Conservation (phyloP, 192 early-diverging fungal species). For the Backusella parvicylindrica region DNA sequence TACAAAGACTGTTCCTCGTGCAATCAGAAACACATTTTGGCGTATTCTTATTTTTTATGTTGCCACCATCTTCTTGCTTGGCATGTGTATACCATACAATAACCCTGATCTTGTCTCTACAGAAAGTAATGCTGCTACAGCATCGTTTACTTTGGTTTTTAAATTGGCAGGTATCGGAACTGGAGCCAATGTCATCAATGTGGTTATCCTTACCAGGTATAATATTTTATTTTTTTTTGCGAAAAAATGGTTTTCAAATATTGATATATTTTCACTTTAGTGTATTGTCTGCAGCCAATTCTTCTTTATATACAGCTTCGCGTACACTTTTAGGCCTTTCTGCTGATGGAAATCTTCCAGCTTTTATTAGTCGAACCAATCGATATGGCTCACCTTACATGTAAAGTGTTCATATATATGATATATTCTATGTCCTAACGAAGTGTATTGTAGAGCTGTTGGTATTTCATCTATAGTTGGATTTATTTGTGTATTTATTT, state of each 20-base stretch:
- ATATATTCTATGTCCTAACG: too few species aligned
- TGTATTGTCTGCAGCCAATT: constrained; percentile 71
- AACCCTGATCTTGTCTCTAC: constrained; percentile 47
- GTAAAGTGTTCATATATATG: background rate
- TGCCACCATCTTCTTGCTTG: constrained; percentile 75
- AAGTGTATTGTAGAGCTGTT: constrained; percentile 33
- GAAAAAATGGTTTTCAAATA: background rate
- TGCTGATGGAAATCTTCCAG: constrained; percentile 67
- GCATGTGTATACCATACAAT: constrained; percentile 66
- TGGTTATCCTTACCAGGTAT: constrained; percentile 48
- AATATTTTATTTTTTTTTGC: background rate
- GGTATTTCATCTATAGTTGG: constrained; percentile 52
- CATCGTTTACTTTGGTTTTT: constrained; percentile 67
- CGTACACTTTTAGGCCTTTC: constrained; percentile 76
- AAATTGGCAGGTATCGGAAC: constrained; percentile 51
- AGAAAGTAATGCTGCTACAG: constrained; percentile 47
- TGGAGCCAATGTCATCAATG: constrained; percentile 66
- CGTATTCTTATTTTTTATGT: constrained; percentile 84
- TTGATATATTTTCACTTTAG: constrained; percentile 1
- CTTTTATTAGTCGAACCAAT: constrained; percentile 50
- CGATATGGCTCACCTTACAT: constrained; percentile 51
- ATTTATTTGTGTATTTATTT: constrained; percentile 49
- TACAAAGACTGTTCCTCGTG: constrained; percentile 65
- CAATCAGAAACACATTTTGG: constrained; percentile 81
- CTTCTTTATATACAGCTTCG: constrained; percentile 75